Evolutionary conservation across 2,329 filamentous ascomycete genomes (phyloP), one percentile per base, ranked within the genome.

Genomic region (Xylariales sp.): DNA sequence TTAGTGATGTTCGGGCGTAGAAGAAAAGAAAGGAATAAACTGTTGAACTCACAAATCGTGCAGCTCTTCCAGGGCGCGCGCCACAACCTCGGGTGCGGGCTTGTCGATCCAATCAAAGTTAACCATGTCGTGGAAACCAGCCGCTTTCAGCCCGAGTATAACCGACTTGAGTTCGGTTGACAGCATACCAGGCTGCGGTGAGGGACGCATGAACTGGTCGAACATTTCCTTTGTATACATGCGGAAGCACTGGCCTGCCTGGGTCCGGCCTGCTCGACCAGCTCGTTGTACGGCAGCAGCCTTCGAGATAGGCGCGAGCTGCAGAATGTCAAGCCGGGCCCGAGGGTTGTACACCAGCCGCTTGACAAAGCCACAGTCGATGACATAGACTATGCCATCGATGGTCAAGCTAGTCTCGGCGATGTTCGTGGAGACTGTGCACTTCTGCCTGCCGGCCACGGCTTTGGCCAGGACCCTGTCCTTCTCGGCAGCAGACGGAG

Each of bases 371-470:
- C 73, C 73, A 12, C 60, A 57, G 45, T 76, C 73, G 24, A 76
- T 56, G 2, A 76, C 69, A 49, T 65, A 68, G 40, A 63, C 63
- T 15, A 76, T 69, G 45, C 74, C 71, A 7, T 70, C 64, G n/a
- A 75, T 66, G 5, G 71, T 61, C 7, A 76, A 54, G 24, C 76
- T n/a, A n/a, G n/a, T n/a, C n/a, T n/a, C n/a, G n/a, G n/a, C n/a
- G n/a, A n/a, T n/a, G n/a, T n/a, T n/a, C 69, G 22, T 76, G 63
- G n/a, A n/a, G n/a, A 46, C 71, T 70, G 31, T 73, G 63, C 34
- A 62, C 63, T 12, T 65, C 68, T n/a, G n/a, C n/a, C n/a, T n/a
- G n/a, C 11, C 46, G 38, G 66, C 61, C 3, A 19, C 6, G 4
- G 6, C 20, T 7, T 33, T 15, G 6, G 14, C 16, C 5, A 19